Conservation (phyloP, 495 filamentous ascomycete genomes). For the Aspergillus homomorphus region DNA sequence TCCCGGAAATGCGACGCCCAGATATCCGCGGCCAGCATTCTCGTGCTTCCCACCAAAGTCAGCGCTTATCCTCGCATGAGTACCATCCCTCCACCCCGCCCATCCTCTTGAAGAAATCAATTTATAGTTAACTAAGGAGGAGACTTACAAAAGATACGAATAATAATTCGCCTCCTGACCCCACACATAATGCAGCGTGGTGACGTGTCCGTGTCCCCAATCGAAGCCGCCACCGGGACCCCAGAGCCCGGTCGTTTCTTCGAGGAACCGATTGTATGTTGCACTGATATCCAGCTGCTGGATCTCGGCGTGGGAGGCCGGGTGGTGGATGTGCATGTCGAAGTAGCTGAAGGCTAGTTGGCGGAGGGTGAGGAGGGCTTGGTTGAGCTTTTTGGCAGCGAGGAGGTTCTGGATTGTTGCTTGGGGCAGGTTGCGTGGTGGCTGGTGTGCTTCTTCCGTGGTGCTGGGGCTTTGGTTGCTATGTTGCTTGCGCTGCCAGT, state of each 20-base stretch:
- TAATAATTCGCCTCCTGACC: slow-evolving; percentile 1
- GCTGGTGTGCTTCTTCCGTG: not conserved
- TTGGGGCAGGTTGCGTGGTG: not conserved
- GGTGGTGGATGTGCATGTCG: not conserved
- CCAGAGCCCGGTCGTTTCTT: not conserved
- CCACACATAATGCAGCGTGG: not conserved
- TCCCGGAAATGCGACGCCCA: not conserved
- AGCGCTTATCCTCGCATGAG: too few relatives aligned
- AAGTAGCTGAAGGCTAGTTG: slow-evolving; percentile 2
- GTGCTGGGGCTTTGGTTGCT: not conserved
- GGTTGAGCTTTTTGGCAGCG: not conserved
- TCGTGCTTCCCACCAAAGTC: not conserved
- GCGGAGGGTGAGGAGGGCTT: not conserved
- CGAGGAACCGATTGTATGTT: not conserved
- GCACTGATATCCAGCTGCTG: not conserved
- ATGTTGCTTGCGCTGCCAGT: not conserved
- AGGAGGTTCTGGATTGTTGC: not conserved
- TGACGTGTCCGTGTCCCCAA: not conserved
- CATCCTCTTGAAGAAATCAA: not conserved
- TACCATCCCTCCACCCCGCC: too few relatives aligned
- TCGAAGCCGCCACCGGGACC: not conserved
- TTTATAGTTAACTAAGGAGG: not conserved
- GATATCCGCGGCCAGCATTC: not conserved
- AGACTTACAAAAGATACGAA: not conserved
- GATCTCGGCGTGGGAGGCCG: not conserved